phyloP scores from a whole-genome alignment of 495 filamentous ascomycete genomes.

The Copromyces sp. region DNA sequence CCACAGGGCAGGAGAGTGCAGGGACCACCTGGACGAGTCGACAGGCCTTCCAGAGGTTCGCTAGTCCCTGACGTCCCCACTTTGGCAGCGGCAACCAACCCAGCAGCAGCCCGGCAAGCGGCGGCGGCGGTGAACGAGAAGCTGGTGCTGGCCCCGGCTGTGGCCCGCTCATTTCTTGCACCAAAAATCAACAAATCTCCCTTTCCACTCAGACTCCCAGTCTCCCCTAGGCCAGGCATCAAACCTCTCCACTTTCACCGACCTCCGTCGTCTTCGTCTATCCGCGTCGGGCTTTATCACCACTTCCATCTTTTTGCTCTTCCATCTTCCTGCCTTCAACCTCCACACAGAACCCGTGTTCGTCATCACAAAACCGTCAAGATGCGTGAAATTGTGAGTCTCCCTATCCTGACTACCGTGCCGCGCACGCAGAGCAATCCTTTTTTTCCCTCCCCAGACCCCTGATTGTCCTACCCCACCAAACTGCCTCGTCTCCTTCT shows the following conservation, averaged over 20 bases:
- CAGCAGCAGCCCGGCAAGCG: constrained; percentile 4
- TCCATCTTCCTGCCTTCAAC: constrained; percentile 7
- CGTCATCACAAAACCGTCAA: constrained; percentile 33
- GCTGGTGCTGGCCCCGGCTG: neutral
- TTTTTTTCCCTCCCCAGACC: neutral
- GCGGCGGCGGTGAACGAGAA: constrained; percentile 21
- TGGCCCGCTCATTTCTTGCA: constrained; percentile 22
- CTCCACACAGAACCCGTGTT: constrained; percentile 17
- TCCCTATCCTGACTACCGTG: constrained; percentile 19
- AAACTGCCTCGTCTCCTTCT: neutral
- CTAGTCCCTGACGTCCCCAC: constrained; percentile 24
- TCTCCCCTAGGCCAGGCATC: neutral
- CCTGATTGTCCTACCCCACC: neutral
- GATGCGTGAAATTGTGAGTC: constrained; percentile 93
- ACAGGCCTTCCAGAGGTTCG: constrained; percentile 8
- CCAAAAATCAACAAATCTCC: constrained; percentile 31
- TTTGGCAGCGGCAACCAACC: neutral
- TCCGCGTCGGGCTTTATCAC: constrained; percentile 2
- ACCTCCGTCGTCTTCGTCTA: constrained; percentile 11
- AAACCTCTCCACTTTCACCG: constrained; percentile 19
- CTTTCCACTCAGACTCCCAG: constrained; percentile 2
- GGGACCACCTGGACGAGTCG: constrained; percentile 17
- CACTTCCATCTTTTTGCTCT: neutral
- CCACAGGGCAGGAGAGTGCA: constrained; percentile 6
- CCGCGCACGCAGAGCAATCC: neutral